Conservation (phyloP, 352 stramenopile genomes). For the Peronosclerospora sorghi region DNA sequence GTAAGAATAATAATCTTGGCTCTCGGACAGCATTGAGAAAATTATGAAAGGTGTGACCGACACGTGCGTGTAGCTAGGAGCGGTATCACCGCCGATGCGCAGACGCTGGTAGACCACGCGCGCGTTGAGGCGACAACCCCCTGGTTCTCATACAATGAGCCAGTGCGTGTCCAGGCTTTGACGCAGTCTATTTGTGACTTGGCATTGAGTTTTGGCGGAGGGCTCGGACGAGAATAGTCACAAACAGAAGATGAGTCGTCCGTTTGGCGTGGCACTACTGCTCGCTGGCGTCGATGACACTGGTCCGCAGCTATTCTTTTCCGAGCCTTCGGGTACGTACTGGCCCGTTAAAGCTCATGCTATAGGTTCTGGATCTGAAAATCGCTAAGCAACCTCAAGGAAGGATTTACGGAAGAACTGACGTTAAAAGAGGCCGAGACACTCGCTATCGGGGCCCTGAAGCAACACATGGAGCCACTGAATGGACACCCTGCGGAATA, state of each 20-base stretch:
- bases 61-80: constrained; percentile 98
- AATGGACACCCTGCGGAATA: constrained; percentile 42
- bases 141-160: constrained; percentile 97
- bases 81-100: constrained; percentile 95
- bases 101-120: constrained; percentile 98
- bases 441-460: constrained; percentile 92
- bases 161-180: constrained; percentile 95
- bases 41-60: constrained; percentile 98
- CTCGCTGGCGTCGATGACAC: constrained; percentile 94
- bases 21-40: constrained; percentile 92
- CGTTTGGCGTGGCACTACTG: constrained; percentile 96
- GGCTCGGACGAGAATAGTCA: constrained; percentile 90
- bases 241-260: constrained; percentile 96
- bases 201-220: constrained; percentile 92
- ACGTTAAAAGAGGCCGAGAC: constrained; percentile 95
- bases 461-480: constrained; percentile 97
- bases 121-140: constrained; percentile 98
- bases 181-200: constrained; percentile 98
- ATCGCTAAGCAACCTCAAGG: constrained; percentile 95
- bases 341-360: constrained; percentile 97
- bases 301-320: constrained; percentile 93
- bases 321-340: constrained; percentile 97
- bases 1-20: too few relatives aligned
- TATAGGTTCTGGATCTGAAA: constrained; percentile 96
- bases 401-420: constrained; percentile 94